A percentile compares a stretch with the other conserved stretches of the same genome.
Evolutionary conservation across 805 yeast species (phyloP).

Genomic region (Kuraishia cidri): DNA sequence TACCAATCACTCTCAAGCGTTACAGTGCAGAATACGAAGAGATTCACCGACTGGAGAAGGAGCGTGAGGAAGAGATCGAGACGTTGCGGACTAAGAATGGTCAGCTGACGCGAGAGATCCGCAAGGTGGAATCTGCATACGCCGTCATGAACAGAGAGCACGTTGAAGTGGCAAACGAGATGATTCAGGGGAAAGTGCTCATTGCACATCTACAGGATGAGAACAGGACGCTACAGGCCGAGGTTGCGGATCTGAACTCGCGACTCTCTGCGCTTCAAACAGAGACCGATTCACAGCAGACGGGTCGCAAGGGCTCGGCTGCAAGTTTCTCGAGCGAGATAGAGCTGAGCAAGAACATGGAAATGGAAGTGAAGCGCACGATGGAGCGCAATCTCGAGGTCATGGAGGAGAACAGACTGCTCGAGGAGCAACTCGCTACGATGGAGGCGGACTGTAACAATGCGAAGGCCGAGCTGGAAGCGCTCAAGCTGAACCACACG

Average conservation of each 20-base stretch:
- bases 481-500: conserved; percentile 19
- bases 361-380: conserved; percentile 46
- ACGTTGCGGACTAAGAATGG: conserved; percentile 57
- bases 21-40: conserved; percentile 70
- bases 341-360: conserved; percentile 21
- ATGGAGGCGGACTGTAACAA: conserved; percentile 23
- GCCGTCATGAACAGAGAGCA: conserved; percentile 74
- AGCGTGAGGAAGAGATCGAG: conserved; percentile 56
- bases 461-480: conserved; percentile 23
- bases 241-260: conserved; percentile 36
- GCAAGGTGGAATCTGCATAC: conserved; percentile 62
- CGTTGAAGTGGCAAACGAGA: conserved; percentile 75
- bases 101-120: conserved; percentile 61
- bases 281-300: conserved; percentile 16
- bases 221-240: conserved; percentile 46
- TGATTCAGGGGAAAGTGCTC: conserved; percentile 71
- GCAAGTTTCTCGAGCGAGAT: neutral
- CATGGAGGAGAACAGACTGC: conserved; percentile 49
- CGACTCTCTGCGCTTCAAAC: conserved; percentile 26
- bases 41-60: conserved; percentile 58
- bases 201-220: conserved; percentile 73
- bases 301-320: conserved; percentile 9
- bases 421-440: conserved; percentile 42
- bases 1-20: conserved; percentile 64
- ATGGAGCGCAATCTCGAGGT: conserved; percentile 57